Conservation (phyloP, 495 filamentous ascomycete genomes). For the Astrothelium macrocarpum region DNA sequence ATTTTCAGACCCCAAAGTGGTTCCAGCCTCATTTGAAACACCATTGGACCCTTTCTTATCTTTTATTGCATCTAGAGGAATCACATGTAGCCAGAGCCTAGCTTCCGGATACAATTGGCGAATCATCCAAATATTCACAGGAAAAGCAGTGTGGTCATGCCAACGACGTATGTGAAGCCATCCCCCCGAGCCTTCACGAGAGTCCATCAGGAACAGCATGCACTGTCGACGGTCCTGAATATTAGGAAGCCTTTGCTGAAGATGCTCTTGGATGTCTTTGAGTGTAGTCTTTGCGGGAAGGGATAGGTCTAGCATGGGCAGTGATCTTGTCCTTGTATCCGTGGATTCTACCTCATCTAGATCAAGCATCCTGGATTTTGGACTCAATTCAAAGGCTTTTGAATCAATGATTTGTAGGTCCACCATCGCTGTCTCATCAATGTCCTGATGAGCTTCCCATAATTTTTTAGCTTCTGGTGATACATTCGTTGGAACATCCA, state of each 20-base stretch:
- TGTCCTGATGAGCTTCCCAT: slow-evolving; percentile 8
- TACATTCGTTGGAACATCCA: neutral
- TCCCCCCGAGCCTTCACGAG: neutral
- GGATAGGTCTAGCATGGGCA: neutral
- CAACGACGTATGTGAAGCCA: neutral
- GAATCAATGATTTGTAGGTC: slow-evolving; percentile 26
- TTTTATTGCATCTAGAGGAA: too few relatives aligned
- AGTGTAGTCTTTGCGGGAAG: neutral
- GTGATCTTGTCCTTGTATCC: neutral
- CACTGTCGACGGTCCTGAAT: neutral
- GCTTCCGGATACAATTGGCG: neutral
- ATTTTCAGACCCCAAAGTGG: too few relatives aligned
- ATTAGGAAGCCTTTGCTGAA: neutral
- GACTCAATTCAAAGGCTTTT: slow-evolving; percentile 17
- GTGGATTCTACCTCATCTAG: slow-evolving; percentile 10
- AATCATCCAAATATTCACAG: neutral
- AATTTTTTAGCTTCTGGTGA: neutral
- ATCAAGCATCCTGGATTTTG: slow-evolving; percentile 23
- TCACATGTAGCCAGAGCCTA: neutral
- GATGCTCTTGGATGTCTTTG: neutral
- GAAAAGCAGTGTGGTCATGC: neutral
- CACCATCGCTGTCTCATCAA: neutral
- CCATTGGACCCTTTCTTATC: too few relatives aligned
- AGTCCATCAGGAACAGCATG: neutral
- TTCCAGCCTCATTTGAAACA: too few relatives aligned